A percentile compares a stretch with the other conserved stretches of the same genome.
Evolutionary conservation across 768 basidiomycete species (phyloP).

Genomic region (Steccherinum ochraceum): DNA sequence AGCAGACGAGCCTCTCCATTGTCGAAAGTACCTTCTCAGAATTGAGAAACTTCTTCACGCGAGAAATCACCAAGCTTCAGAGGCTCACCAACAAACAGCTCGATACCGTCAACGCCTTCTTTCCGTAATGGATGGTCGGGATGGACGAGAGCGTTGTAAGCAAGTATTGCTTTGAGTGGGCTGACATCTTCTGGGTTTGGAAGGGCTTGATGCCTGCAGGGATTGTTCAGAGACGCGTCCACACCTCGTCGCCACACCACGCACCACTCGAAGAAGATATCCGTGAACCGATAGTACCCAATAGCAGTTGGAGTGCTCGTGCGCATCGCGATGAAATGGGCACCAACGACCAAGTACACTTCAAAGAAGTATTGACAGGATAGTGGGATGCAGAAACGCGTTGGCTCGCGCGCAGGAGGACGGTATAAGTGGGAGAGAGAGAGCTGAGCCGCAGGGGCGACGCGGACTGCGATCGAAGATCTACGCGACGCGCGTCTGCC

Average conservation of each 20-base stretch:
- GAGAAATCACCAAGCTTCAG: too few species aligned
- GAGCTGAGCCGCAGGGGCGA: too few species aligned
- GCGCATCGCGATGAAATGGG: neutral
- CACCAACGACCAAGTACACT: neutral
- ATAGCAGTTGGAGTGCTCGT: neutral
- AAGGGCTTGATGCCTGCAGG: constrained; percentile 47
- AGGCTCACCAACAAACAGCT: constrained; percentile 59
- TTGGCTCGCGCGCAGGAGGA: too few species aligned
- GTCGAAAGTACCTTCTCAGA: constrained; percentile 62
- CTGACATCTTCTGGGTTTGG: constrained; percentile 52
- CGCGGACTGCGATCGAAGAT: too few species aligned
- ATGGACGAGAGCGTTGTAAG: constrained; percentile 64
- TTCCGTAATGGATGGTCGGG: constrained; percentile 66
- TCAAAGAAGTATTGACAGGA: neutral
- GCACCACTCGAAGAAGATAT: constrained; percentile 81
- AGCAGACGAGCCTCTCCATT: constrained; percentile 74
- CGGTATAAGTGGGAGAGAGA: too few species aligned
- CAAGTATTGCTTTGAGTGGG: constrained; percentile 63
- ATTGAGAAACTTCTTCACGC: too few species aligned
- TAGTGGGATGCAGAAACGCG: too few species aligned
- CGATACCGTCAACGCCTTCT: constrained; percentile 57
- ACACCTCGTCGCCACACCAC: too few species aligned
- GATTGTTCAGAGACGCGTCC: too few species aligned
- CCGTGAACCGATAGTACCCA: constrained; percentile 80
- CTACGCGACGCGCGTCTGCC: too few species aligned